phyloP scores from a whole-genome alignment of 768 basidiomycete species.

The Crassisporium funariophilum region DNA sequence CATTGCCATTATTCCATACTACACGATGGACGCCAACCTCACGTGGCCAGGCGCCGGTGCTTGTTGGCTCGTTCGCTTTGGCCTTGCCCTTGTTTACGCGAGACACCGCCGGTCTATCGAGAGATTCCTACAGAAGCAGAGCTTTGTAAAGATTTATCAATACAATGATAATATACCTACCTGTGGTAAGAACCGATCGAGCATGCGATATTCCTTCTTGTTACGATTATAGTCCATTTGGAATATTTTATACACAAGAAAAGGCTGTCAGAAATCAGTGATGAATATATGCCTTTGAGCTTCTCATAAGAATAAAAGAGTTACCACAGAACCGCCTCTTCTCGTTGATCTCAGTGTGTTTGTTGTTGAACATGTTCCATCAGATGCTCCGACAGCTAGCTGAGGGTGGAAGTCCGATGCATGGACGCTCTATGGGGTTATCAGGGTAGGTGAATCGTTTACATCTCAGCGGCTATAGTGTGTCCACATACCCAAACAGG shows the following conservation, averaged over 20 bases:
- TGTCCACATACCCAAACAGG: constrained; percentile 85
- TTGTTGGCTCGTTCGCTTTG: constrained; percentile 33
- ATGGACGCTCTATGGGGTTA: constrained; percentile 54
- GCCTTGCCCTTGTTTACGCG: constrained; percentile 39
- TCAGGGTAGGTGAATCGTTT: neutral
- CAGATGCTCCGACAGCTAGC: constrained; percentile 78
- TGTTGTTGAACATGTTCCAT: constrained; percentile 79
- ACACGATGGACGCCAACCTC: constrained; percentile 80
- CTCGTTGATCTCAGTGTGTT: constrained; percentile 70
- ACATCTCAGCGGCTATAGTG: neutral
- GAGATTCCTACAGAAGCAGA: constrained; percentile 45
- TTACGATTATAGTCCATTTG: constrained; percentile 86
- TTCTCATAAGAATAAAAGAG: constrained; percentile 26
- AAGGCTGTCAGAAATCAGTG: constrained; percentile 49
- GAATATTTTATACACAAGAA: constrained; percentile 78
- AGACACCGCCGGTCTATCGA: constrained; percentile 44
- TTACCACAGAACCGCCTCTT: constrained; percentile 70
- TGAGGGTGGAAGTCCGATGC: constrained; percentile 89
- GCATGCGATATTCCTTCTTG: constrained; percentile 77
- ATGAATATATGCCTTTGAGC: neutral
- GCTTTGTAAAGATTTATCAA: neutral
- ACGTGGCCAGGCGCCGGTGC: constrained; percentile 76
- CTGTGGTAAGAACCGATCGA: constrained; percentile 84
- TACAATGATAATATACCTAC: constrained; percentile 32
- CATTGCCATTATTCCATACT: constrained; percentile 79